Evolutionary conservation across 73 alveolate species (phyloP).

Genomic region (Paramecium tetraurelia): DNA sequence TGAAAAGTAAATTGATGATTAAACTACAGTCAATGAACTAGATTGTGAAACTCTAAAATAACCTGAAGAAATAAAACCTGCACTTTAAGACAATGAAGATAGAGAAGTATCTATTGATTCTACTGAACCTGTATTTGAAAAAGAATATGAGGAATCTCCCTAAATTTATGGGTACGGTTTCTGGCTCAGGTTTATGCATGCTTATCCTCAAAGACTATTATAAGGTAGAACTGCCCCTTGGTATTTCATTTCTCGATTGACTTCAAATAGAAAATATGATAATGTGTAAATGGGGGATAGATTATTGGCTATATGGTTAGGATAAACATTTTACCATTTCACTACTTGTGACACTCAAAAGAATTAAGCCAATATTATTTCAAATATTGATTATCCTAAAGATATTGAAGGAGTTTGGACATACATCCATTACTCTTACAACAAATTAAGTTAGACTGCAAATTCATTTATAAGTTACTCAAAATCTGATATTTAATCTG

Average conservation of each 20-base stretch:
- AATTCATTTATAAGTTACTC: not conserved
- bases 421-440: not conserved
- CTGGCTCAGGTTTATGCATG: slow-evolving; percentile 14
- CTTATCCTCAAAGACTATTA: not conserved
- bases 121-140: not conserved
- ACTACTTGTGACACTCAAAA: not conserved
- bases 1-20: not conserved
- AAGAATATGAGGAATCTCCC: not conserved
- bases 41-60: not conserved
- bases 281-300: slow-evolving; percentile 41
- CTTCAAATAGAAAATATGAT: not conserved
- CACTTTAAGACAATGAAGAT: not conserved
- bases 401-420: slow-evolving; percentile 56
- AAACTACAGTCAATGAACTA: not conserved
- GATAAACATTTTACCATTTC: not conserved
- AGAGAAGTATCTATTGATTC: not conserved
- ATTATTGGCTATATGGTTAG: slow-evolving; percentile 15
- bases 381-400: not conserved
- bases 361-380: not conserved
- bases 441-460: not conserved
- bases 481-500: not conserved
- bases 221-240: slow-evolving; percentile 33
- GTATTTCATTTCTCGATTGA: slow-evolving; percentile 10
- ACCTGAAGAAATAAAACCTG: not conserved
- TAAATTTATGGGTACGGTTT: slow-evolving; percentile 21